These are phyloP conservation scores for Fusarium sp. DNA, from an alignment of 2,329 filamentous ascomycete genomes.

Conservation along the genomic window DNA sequence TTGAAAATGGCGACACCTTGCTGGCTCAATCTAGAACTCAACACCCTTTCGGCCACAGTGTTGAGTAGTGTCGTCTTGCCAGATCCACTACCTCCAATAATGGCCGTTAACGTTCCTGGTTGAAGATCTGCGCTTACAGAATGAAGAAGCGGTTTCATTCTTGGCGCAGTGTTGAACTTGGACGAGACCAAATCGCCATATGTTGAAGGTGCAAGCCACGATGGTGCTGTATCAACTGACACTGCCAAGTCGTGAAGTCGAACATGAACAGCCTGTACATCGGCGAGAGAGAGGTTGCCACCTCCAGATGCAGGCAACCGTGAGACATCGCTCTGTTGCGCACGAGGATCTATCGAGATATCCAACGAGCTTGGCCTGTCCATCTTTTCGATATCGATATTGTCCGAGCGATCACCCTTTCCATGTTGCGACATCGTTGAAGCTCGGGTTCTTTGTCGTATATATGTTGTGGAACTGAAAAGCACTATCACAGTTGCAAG, in stretches of 20 bases:
- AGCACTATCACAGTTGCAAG: neutral
- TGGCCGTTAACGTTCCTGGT: slow-evolving; percentile 77
- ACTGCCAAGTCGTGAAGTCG: slow-evolving; percentile 67
- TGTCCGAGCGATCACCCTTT: neutral
- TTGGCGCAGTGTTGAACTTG: slow-evolving; percentile 54
- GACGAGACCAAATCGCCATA: slow-evolving; percentile 57
- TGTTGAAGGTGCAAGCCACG: slow-evolving; percentile 62
- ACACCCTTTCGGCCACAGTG: slow-evolving; percentile 76
- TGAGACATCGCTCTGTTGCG: slow-evolving; percentile 18
- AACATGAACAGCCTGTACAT: slow-evolving; percentile 68
- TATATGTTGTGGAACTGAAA: neutral
- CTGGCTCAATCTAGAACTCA: slow-evolving; percentile 63
- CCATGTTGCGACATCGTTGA: slow-evolving; percentile 31
- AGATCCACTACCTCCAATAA: slow-evolving; percentile 79
- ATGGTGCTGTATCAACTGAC: slow-evolving; percentile 69
- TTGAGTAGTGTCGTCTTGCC: slow-evolving; percentile 81
- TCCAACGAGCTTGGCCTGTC: slow-evolving; percentile 52
- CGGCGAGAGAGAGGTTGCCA: slow-evolving; percentile 59
- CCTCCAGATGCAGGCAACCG: slow-evolving; percentile 52
- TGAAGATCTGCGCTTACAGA: slow-evolving; percentile 73
- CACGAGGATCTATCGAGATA: slow-evolving; percentile 45
- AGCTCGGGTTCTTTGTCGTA: slow-evolving; percentile 2
- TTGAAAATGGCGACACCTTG: slow-evolving; percentile 73
- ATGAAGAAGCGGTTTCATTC: slow-evolving; percentile 68
- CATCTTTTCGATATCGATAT: slow-evolving; percentile 49